These are phyloP conservation scores for Dactylellina leptospora DNA, from an alignment of 2,329 filamentous ascomycete genomes.

Conservation along the genomic window DNA sequence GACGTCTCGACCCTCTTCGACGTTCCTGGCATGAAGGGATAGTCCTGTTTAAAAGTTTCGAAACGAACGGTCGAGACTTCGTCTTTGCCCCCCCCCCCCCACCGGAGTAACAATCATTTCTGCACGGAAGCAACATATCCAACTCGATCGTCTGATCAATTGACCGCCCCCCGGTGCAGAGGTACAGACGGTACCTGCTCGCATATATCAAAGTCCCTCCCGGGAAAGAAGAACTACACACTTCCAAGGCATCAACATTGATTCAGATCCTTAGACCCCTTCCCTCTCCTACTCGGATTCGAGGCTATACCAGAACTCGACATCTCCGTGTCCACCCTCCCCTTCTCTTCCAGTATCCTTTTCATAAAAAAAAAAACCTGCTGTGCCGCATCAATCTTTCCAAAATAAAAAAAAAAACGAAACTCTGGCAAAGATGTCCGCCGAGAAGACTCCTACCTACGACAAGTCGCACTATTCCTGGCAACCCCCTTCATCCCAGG, in stretches of 20 bases:
- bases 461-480: constrained; percentile 55
- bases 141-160: too few species aligned
- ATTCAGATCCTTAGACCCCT: constrained; percentile 30
- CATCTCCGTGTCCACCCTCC: constrained; percentile 20
- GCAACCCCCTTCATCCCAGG: constrained; percentile 54
- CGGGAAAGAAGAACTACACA: too few species aligned
- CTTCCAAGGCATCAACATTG: constrained; percentile 38
- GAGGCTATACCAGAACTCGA: constrained; percentile 34
- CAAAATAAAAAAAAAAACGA: not conserved
- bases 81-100: constrained; percentile 1
- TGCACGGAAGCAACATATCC: too few species aligned
- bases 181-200: not conserved
- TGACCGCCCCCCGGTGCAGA: too few species aligned
- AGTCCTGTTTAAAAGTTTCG: constrained; percentile 40
- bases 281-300: constrained; percentile 1
- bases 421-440: constrained; percentile 22
- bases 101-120: too few species aligned
- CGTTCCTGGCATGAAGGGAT: constrained; percentile 32
- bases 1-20: not conserved
- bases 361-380: too few species aligned
- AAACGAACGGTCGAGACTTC: constrained; percentile 17
- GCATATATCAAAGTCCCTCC: too few species aligned
- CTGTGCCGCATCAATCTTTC: constrained; percentile 4
- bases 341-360: not conserved
- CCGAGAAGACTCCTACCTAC: constrained; percentile 37